Evolutionary conservation across 768 basidiomycete genomes (phyloP).

Genomic region (Leccinum barrowsii): DNA sequence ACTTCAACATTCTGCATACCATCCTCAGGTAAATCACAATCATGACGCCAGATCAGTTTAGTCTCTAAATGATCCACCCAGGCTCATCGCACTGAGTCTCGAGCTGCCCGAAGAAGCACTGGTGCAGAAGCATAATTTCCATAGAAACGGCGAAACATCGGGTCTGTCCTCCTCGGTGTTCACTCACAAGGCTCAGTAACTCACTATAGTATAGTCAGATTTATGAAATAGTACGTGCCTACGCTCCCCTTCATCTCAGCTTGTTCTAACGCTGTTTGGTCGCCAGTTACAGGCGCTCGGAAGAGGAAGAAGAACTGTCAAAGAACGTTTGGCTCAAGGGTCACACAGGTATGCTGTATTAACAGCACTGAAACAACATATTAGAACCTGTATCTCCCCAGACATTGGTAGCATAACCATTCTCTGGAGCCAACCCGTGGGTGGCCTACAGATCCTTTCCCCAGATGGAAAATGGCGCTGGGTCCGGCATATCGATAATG

Average conservation of each 20-base stretch:
- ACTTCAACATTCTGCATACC: slow-evolving; percentile 47
- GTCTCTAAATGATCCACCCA: slow-evolving; percentile 9
- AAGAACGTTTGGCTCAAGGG: slow-evolving; percentile 60
- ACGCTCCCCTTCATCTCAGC: not conserved
- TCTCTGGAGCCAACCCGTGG: slow-evolving; percentile 58
- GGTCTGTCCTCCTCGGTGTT: slow-evolving; percentile 21
- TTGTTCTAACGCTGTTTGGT: not conserved
- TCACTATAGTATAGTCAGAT: slow-evolving; percentile 40
- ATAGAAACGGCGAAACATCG: slow-evolving; percentile 37
- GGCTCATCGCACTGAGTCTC: slow-evolving; percentile 48
- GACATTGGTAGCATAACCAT: slow-evolving; percentile 56
- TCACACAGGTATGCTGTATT: slow-evolving; percentile 42
- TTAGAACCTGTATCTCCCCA: slow-evolving; percentile 4
- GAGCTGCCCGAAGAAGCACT: slow-evolving; percentile 53
- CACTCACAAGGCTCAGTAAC: not conserved
- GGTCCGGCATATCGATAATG: slow-evolving; percentile 57
- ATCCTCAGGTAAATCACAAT: slow-evolving; percentile 36
- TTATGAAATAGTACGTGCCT: slow-evolving; percentile 57
- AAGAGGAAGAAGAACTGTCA: slow-evolving; percentile 46
- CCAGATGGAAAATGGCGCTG: slow-evolving; percentile 53
- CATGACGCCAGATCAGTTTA: not conserved
- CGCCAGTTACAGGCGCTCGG: slow-evolving; percentile 45
- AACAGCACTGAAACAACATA: not conserved
- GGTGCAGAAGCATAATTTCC: slow-evolving; percentile 44
- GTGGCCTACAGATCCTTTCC: slow-evolving; percentile 53